These are phyloP conservation scores for Aleurites moluccanus DNA, from an alignment of 441 rosid species.

Conservation along the genomic window DNA sequence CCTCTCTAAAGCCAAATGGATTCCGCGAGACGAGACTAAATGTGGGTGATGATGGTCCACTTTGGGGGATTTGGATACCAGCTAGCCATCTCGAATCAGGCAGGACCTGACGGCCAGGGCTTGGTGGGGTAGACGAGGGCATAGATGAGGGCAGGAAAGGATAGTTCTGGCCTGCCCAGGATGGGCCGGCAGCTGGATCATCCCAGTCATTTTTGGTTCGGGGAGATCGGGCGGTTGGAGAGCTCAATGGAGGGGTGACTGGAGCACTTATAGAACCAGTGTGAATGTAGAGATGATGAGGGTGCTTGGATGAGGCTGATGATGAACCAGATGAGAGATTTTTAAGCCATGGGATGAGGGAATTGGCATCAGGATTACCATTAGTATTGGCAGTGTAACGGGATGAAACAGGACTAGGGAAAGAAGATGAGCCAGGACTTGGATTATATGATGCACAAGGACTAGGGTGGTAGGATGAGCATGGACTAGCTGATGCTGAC, in stretches of 20 bases:
- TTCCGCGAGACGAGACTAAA: conserved; percentile 82
- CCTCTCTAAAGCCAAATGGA: conserved; percentile 62
- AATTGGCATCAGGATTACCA: conserved; percentile 68
- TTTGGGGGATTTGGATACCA: conserved; percentile 70
- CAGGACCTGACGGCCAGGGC: conserved; percentile 66
- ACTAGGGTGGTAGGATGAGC: conserved; percentile 83
- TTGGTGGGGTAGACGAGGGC: conserved; percentile 77
- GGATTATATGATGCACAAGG: conserved; percentile 83
- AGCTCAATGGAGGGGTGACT: conserved; percentile 87
- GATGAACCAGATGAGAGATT: conserved; percentile 82
- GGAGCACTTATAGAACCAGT: conserved; percentile 97
- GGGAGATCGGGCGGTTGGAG: conserved; percentile 68
- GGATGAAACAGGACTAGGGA: conserved; percentile 73
- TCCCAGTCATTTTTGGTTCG: conserved; percentile 64
- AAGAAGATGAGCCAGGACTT: conserved; percentile 89
- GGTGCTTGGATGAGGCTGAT: conserved; percentile 65
- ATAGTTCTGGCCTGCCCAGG: conserved; percentile 50
- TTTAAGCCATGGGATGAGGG: conserved; percentile 95
- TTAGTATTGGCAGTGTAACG: conserved; percentile 49
- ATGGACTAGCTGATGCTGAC: conserved; percentile 86
- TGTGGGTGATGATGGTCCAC: conserved; percentile 93
- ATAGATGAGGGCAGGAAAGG: conserved; percentile 59
- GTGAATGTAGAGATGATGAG: conserved; percentile 54
- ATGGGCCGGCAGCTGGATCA: conserved; percentile 43
- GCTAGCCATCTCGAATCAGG: conserved; percentile 85